Conservation (phyloP, 495 filamentous ascomycete species). For the Paragyromitra xinjiangensis region DNA sequence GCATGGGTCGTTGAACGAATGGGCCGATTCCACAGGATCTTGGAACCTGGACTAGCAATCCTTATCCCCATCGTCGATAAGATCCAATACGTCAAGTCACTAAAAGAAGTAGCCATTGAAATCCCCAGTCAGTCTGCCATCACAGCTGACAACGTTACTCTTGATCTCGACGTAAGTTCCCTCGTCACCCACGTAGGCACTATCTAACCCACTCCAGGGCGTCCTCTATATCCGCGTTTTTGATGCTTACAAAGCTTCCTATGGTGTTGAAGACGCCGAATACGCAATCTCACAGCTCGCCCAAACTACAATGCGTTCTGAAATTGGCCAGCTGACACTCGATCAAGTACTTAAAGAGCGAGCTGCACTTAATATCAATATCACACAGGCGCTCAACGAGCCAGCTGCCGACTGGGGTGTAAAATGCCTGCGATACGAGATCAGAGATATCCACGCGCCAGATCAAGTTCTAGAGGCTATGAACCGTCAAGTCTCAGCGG, state of each 20-base stretch:
- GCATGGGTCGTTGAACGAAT: conserved; percentile 99
- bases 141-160: conserved; percentile 96
- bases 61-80: conserved; percentile 91
- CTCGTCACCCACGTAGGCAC: background rate
- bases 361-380: conserved; percentile 92
- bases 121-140: conserved; percentile 96
- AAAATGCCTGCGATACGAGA: conserved; percentile 94
- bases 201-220: conserved; percentile 61
- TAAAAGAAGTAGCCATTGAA: conserved; percentile 96
- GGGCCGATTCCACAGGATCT: conserved; percentile 92
- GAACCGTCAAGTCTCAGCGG: conserved; percentile 97
- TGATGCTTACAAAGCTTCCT: conserved; percentile 97
- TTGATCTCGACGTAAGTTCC: conserved; percentile 76
- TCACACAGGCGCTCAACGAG: conserved; percentile 97
- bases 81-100: conserved; percentile 95
- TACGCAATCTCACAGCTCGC: conserved; percentile 98
- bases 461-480: conserved; percentile 88
- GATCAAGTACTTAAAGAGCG: conserved; percentile 98
- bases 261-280: conserved; percentile 97
- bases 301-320: conserved; percentile 97
- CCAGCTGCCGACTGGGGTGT: conserved; percentile 97
- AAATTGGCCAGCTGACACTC: conserved; percentile 94
- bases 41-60: conserved; percentile 89
- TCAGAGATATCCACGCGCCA: conserved; percentile 96
- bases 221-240: conserved; percentile 94